Evolutionary conservation across 257 asterid species (phyloP), one percentile per base, ranked within the genome.

Genomic region (Solanum paucissectum): DNA sequence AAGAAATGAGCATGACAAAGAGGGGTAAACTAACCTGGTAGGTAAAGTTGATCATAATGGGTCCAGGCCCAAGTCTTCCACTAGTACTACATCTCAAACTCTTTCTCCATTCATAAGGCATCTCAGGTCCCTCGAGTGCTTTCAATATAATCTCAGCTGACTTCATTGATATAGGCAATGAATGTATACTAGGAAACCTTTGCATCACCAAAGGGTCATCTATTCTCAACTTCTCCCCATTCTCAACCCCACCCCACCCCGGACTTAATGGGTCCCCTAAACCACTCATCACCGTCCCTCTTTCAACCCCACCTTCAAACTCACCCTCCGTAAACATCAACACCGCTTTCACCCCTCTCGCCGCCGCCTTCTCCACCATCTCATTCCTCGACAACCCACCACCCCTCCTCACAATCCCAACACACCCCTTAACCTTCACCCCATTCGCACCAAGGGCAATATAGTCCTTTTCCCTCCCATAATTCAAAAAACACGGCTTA

Each of bases 251-350:
- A 38, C 95, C 94, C 98, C 99, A 96, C 11, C 96, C 98, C 9
- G 99, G 98, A 88, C 89, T 97, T 27, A 97, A 93, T 83, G 99
- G 98, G 95, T 97, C 99, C 93, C 98, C 99, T 87, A 95, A 69
- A 9, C 98, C 98, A 38, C 90, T 91, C 98, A 95, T 91, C 66
- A 95, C 98, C 2, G 99, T 95, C 90, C 98, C 99, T 91, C 99
- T 94, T 91, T 97, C 99, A 52, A 97, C 95, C 88, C 99, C 99
- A 42, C 88, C 89, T 44, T 21, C 40, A 79, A 44, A 40, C 90
- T 89, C 72, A 85, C 91, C 16, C 74, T 95, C 98, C 34, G 98
- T 94, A 91, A 95, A 97, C 98, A 97, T 94, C 29, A 97, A 88
- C 92, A 95, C 98, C 34, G 98, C 99, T 72, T 93, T 90, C 84